Evolutionary conservation across 257 asterid species (phyloP), one percentile per base, ranked within the genome.

Genomic region (Lycium barbarum): DNA sequence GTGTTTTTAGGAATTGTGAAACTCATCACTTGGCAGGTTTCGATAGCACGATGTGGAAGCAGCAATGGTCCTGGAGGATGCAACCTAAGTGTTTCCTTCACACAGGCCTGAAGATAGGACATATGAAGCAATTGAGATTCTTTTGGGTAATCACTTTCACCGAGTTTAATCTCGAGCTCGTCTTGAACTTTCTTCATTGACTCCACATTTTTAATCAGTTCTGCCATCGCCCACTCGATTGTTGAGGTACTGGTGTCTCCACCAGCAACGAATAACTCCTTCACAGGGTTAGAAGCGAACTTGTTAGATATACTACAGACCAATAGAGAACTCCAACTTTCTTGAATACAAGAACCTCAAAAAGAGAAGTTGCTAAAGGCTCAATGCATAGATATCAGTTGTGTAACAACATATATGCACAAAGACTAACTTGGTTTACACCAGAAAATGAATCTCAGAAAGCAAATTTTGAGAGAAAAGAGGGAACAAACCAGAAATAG

Each of bases 1-100:
- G 92, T 85, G 9, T 85, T 49, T 83, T 86, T 83, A 2, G 93
- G 93, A 40, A 87, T 57, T 13, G 89, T 88, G 61, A 86, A 84
- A 62, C 36, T 79, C 89, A 89, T 88, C 20, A 89, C 80, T 76
- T 54, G 86, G 83, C 91, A 90, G n/a, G 87, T 51, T 61, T 85
- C 86, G 1, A 22, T 43, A 43, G 91, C 93, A 5, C 86, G 86
- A 61, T 83, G 91, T 58, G 90, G 79, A 33, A 90, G 88, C 66
- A 88, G 15, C 3, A 89, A 49, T 12, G 93, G 92, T 2, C 89
- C 91, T 9, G 91, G 93, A 55, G 93, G 92, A 85, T 92, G 95
- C 84, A 90, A 63, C 84, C 93, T 70, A n/a, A 88, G 86, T 14
- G 93, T 87, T 84, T 92, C 93, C 83, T 87, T 88, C 15, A 88